Base-by-base conservation (phyloP, 2,329 filamentous ascomycete species). In the Phaeophleospora eucalypticola region DNA sequence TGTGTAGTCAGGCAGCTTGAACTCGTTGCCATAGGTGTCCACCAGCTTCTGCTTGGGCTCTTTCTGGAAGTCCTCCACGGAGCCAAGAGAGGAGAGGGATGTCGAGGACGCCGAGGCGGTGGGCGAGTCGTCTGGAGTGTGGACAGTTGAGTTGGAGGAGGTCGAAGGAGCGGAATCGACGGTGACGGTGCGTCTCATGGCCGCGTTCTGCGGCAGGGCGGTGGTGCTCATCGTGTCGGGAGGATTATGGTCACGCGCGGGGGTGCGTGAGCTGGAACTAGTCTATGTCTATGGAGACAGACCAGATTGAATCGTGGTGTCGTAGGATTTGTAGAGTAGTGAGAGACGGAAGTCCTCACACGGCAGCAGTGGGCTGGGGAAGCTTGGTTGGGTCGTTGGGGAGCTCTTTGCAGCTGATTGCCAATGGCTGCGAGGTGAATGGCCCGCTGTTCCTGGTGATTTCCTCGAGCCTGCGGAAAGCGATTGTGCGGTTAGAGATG, bases 1-100 rank as follows among this genome's bases (percentile, higher is more conserved):
- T 66, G 89, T 95, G 77, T 86, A 98, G 72, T 97, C 85, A 58
- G 93, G 93, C 47, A 95, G 79, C 70, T 88, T 78, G 76, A 98
- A 98, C 64, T 89, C 80, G 71, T 97, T 95, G 71, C 93, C 93
- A 68, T 95, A 93, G 10, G 89, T 91, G 73, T 98, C 90, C 56
- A 93, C 64, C 58, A 98, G 80, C 68, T 83, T 81, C 57, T 73
- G 69, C 59, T 34, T 24, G 36, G 48, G 73, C 54, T 66, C 65
- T 24, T 65, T 64, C 58, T 77, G 75, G 46, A 77, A 80, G 36
- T 80, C 75, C 24, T 65, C 63, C 46, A 82, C 78, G 9, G 87
- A 90, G 46, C 81, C 84, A 67, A 97, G 77, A 19, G 93, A 97
- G 9, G 91, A 96, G 53, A 97, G 80, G 3, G 93, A 97, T 3